Evolutionary conservation across 345 rosid species (phyloP).

Genomic region (Eucalyptus sp.): DNA sequence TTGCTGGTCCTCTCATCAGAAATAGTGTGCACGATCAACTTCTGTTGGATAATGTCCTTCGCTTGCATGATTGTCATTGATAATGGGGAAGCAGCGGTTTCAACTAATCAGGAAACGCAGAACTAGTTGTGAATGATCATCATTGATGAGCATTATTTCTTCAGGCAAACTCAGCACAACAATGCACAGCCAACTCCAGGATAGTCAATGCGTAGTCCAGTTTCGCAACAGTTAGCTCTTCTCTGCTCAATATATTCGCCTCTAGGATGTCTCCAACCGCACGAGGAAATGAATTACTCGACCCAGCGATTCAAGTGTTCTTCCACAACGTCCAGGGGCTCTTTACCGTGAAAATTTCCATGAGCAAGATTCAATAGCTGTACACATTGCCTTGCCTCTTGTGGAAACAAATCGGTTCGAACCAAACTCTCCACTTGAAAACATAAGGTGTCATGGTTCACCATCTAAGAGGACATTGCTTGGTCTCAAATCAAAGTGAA

Average conservation of each 20-base stretch:
- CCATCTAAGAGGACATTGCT: not conserved
- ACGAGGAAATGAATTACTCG: not conserved
- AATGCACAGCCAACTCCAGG: not conserved
- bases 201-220: not conserved
- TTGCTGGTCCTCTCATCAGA: not conserved
- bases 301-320: not conserved
- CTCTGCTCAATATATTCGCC: not conserved
- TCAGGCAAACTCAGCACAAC: not conserved
- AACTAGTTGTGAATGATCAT: not conserved
- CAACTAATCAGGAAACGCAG: not conserved
- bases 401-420: not conserved
- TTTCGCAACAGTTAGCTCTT: not conserved
- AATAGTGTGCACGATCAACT: not conserved
- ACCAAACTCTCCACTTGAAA: not conserved
- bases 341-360: not conserved
- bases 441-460: not conserved
- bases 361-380: not conserved
- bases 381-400: not conserved
- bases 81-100: not conserved
- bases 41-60: not conserved
- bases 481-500: not conserved
- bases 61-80: not conserved
- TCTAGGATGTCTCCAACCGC: not conserved
- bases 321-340: not conserved
- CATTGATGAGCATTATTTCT: not conserved